These are phyloP conservation scores for Aspergillus uvarum DNA, from an alignment of 2,329 filamentous ascomycete genomes.

Conservation along the genomic window DNA sequence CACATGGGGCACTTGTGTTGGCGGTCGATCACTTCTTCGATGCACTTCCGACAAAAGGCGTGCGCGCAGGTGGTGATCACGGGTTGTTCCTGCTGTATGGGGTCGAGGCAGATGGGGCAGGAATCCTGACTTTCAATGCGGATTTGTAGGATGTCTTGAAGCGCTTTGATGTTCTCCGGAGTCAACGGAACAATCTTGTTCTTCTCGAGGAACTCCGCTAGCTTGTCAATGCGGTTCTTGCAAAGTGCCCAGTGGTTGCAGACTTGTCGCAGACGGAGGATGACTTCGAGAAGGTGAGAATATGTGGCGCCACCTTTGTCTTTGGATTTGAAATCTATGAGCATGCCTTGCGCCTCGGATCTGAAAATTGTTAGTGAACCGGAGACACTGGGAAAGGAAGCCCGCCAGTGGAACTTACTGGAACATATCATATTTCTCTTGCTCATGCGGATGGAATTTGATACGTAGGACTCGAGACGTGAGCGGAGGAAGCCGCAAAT, in stretches of 20 bases:
- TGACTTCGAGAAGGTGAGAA: constrained; percentile 73
- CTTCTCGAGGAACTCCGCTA: constrained; percentile 68
- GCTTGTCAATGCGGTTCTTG: constrained; percentile 68
- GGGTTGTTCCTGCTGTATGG: constrained; percentile 63
- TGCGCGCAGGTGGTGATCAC: constrained; percentile 86
- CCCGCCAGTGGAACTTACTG: constrained; percentile 49
- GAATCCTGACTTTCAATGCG: constrained; percentile 79
- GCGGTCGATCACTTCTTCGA: constrained; percentile 69
- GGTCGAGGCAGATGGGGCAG: constrained; percentile 78
- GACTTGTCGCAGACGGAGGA: constrained; percentile 78
- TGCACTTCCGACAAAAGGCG: constrained; percentile 72
- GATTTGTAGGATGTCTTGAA: constrained; percentile 74
- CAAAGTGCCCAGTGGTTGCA: constrained; percentile 89
- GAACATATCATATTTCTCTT: constrained; percentile 73
- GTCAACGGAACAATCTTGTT: constrained; percentile 68
- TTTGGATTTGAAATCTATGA: constrained; percentile 59
- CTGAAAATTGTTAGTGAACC: constrained; percentile 39
- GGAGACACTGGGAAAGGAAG: background rate
- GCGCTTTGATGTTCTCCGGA: constrained; percentile 66
- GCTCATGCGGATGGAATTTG: constrained; percentile 70
- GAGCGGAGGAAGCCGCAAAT: constrained; percentile 73
- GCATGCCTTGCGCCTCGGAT: constrained; percentile 70
- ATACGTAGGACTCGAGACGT: constrained; percentile 76
- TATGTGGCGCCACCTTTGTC: constrained; percentile 58
- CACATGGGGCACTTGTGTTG: constrained; percentile 86